These are phyloP conservation scores for Brassica rapa DNA, from an alignment of 345 rosid species.

Conservation along the genomic window DNA sequence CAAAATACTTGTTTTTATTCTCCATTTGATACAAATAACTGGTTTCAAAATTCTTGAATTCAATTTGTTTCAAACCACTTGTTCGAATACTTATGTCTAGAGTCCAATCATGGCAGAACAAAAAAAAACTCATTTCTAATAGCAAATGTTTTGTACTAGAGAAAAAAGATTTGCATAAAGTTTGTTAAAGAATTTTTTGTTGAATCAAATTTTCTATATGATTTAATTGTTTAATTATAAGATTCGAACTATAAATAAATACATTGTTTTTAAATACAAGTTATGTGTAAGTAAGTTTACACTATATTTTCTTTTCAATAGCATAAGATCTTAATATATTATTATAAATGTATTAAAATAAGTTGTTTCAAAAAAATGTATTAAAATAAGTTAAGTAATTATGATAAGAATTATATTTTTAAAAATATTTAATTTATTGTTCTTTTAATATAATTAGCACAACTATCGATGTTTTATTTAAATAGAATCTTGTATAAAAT, in stretches of 20 bases:
- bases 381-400: neutral
- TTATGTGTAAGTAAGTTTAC: neutral
- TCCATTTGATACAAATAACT: neutral
- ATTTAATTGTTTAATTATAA: neutral
- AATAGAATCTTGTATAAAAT: neutral
- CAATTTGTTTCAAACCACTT: neutral
- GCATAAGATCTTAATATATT: neutral
- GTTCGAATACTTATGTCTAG: neutral
- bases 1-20: neutral
- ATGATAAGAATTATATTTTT: neutral
- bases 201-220: neutral
- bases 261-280: neutral
- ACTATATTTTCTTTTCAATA: neutral
- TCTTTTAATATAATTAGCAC: neutral
- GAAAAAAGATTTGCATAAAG: neutral
- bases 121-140: neutral
- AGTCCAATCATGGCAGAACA: neutral
- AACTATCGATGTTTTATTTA: neutral
- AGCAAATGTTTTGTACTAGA: neutral
- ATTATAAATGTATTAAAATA: neutral
- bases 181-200: neutral
- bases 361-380: neutral
- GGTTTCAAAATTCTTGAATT: neutral
- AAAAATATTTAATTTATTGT: neutral
- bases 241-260: neutral